Conservation (phyloP, 805 yeast species). For the Kuraishia floccosa region DNA sequence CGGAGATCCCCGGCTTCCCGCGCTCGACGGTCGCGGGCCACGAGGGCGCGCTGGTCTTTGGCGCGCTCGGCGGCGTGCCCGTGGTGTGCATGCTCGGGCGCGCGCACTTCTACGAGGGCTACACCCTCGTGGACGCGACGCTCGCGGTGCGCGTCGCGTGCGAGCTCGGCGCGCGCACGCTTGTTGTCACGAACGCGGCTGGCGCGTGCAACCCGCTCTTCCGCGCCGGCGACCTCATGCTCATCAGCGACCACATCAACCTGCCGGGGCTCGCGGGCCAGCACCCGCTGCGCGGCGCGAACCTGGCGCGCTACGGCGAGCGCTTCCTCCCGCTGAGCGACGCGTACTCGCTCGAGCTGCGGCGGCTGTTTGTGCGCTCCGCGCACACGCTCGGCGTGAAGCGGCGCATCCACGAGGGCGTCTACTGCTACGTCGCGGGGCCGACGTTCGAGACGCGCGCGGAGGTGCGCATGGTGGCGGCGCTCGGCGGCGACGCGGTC, state of each 20-base stretch:
- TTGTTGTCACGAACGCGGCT: conserved; percentile 92
- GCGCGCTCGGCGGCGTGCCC: conserved; percentile 63
- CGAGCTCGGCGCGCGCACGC: conserved; percentile 42
- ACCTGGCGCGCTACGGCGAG: conserved; percentile 70
- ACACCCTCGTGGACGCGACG: conserved; percentile 68
- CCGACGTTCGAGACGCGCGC: conserved; percentile 93
- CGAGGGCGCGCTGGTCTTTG: conserved; percentile 72
- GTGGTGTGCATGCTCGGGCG: conserved; percentile 93
- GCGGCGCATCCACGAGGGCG: conserved; percentile 76
- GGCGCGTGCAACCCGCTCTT: conserved; percentile 69
- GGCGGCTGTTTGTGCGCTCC: conserved; percentile 33
- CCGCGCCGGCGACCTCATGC: conserved; percentile 84
- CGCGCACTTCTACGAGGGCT: conserved; percentile 88
- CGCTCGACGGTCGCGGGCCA: conserved; percentile 86
- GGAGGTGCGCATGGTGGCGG: conserved; percentile 65
- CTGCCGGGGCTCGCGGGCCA: conserved; percentile 84
- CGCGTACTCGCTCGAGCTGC: conserved; percentile 70
- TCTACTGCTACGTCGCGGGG: conserved; percentile 77
- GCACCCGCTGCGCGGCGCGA: conserved; percentile 84
- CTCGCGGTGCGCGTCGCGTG: conserved; percentile 77
- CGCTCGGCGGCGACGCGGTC: conserved; percentile 83
- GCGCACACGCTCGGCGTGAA: conserved; percentile 18
- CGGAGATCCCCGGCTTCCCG: conserved; percentile 70
- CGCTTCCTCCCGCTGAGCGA: conserved; percentile 83
- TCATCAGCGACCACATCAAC: conserved; percentile 81